phyloP scores from a whole-genome alignment of 75 land plant species.

The Adiantum capillusveneris region DNA sequence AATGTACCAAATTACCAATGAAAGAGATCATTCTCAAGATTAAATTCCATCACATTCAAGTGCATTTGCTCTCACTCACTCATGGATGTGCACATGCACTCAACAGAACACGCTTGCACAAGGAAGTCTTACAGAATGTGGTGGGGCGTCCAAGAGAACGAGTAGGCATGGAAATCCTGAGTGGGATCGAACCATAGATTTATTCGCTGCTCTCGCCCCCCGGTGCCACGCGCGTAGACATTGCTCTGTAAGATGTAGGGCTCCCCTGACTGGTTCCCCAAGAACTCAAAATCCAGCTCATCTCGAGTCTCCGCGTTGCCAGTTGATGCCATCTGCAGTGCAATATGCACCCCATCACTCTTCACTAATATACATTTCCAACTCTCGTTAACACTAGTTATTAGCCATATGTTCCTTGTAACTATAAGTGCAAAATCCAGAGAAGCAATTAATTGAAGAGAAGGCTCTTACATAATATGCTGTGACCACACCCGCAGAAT shows the following conservation, averaged over 20 bases:
- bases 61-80: too few species aligned
- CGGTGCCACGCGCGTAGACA: constrained; percentile 13
- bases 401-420: neutral
- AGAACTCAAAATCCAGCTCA: constrained; percentile 29
- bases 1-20: too few species aligned
- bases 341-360: too few species aligned
- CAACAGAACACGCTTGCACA: too few species aligned
- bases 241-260: constrained; percentile 21
- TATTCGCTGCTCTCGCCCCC: constrained; percentile 23
- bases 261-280: constrained; percentile 20
- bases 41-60: too few species aligned
- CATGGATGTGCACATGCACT: too few species aligned
- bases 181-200: constrained; percentile 26
- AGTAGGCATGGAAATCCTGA: constrained; percentile 18
- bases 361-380: too few species aligned
- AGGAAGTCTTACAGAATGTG: constrained; percentile 13
- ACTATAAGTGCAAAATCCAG: neutral
- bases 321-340: constrained; percentile 8
- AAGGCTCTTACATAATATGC: constrained; percentile 9
- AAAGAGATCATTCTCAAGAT: too few species aligned
- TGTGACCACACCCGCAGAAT: constrained; percentile 12
- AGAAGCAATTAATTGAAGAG: neutral
- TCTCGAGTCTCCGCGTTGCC: constrained; percentile 13
- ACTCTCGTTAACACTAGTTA: neutral
- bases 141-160: constrained; percentile 18